Conservation (phyloP, 805 yeast genomes). For the Starmerella lactis-condensi region DNA sequence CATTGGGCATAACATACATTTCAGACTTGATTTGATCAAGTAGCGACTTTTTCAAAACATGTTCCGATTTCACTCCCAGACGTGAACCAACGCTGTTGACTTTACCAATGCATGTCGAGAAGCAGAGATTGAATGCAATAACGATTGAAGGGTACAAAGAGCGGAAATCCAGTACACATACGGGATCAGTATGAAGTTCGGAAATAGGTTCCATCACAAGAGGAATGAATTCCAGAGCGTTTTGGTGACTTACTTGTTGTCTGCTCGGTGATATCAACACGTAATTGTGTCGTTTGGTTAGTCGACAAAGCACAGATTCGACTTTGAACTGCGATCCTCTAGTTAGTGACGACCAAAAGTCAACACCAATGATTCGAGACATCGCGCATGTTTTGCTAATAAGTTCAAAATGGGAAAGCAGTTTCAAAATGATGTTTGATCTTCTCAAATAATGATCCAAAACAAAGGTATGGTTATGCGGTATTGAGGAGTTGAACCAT, state of each 20-base stretch:
- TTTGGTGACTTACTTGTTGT: conserved; percentile 63
- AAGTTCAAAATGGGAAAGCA: conserved; percentile 45
- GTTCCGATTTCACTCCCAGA: conserved; percentile 23
- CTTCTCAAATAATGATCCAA: conserved; percentile 32
- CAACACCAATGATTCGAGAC: conserved; percentile 73
- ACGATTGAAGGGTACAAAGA: conserved; percentile 84
- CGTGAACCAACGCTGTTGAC: conserved; percentile 10
- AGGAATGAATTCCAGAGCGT: conserved; percentile 73
- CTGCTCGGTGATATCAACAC: conserved; percentile 63
- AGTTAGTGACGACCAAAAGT: conserved; percentile 68
- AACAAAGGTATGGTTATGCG: too few species aligned
- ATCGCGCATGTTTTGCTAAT: conserved; percentile 59
- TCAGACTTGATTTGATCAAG: conserved; percentile 24
- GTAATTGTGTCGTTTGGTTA: conserved; percentile 59
- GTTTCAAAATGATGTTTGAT: conserved; percentile 27
- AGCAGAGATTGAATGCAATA: conserved; percentile 71
- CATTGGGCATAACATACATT: conserved; percentile 67
- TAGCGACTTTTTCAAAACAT: conserved; percentile 29
- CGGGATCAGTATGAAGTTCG: conserved; percentile 68
- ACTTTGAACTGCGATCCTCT: conserved; percentile 91
- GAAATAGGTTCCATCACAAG: conserved; percentile 84
- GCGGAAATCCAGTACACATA: conserved; percentile 81
- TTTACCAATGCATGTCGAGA: conserved; percentile 27
- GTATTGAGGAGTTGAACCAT: conserved; percentile 26
- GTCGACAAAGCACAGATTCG: conserved; percentile 59